Evolutionary conservation across 179 eudicot species (phyloP).

Genomic region (Heliamphora pulchella): DNA sequence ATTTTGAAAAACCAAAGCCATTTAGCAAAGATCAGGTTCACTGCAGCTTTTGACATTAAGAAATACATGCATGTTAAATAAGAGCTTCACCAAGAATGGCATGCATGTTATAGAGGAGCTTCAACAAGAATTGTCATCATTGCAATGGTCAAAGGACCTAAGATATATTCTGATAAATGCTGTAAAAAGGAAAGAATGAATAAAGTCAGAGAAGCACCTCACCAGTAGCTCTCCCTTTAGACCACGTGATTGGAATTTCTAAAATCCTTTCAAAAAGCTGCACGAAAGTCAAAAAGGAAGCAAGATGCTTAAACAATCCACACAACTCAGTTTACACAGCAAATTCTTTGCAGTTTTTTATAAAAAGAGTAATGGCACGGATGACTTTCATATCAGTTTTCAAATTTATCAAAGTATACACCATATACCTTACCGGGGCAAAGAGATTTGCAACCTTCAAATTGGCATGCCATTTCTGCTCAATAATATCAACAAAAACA

Average conservation of each 20-base stretch:
- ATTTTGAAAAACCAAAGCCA: too few relatives aligned
- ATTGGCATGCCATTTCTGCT: constrained; percentile 97
- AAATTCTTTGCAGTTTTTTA: constrained; percentile 3
- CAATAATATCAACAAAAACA: constrained; percentile 85
- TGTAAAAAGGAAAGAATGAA: constrained; percentile 3
- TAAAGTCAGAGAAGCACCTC: constrained; percentile 74
- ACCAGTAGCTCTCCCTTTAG: constrained; percentile 96
- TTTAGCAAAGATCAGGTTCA: too few relatives aligned
- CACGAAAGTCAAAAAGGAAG: constrained; percentile 20
- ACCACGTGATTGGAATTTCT: constrained; percentile 87
- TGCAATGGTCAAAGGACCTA: not conserved
- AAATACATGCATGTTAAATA: too few relatives aligned
- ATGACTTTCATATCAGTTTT: not conserved
- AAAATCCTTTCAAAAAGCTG: constrained; percentile 93
- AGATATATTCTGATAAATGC: not conserved
- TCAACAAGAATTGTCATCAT: not conserved
- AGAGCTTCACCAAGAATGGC: not conserved
- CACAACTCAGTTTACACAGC: not conserved
- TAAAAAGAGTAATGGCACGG: not conserved
- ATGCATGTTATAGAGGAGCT: not conserved
- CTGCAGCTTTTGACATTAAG: too few relatives aligned
- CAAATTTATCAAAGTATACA: constrained; percentile 4
- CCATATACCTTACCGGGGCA: constrained; percentile 80
- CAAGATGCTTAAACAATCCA: constrained; percentile 1
- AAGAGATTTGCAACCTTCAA: constrained; percentile 65